Percentiles rank a stretch among this genome's conserved stretches.
Evolutionary conservation across 1,284 basidiomycete species (phyloP).

Genomic region (Malassezia furfur): DNA sequence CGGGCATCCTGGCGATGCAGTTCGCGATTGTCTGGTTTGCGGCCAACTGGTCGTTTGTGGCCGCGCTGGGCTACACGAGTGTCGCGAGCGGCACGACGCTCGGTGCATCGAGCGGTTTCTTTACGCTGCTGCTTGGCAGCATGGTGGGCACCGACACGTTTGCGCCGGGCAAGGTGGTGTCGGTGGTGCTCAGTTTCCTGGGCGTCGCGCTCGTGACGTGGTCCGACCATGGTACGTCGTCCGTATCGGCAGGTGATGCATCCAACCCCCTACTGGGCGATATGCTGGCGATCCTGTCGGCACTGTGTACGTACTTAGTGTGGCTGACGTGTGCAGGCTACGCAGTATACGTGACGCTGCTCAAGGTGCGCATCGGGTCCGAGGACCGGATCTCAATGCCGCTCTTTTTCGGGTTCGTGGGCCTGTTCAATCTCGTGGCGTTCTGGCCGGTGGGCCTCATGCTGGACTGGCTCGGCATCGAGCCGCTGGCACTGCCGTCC

Average conservation of each 20-base stretch:
- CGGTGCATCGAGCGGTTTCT: constrained; percentile 72
- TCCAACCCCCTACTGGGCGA: constrained; percentile 37
- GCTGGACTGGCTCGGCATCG: constrained; percentile 66
- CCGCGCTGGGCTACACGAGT: constrained; percentile 36
- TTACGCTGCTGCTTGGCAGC: constrained; percentile 79
- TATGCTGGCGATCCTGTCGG: constrained; percentile 37
- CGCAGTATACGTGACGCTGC: constrained; percentile 78
- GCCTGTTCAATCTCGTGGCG: constrained; percentile 71
- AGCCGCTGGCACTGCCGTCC: constrained; percentile 66
- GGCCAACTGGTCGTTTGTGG: constrained; percentile 45
- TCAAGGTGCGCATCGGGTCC: constrained; percentile 60
- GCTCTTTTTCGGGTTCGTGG: constrained; percentile 59
- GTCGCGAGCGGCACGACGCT: constrained; percentile 45
- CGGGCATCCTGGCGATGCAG: constrained; percentile 30
- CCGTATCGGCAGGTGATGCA: neutral
- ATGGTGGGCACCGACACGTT: constrained; percentile 72
- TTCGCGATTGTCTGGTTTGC: constrained; percentile 46
- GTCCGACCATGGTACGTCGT: constrained; percentile 30
- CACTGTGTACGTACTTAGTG: constrained; percentile 23
- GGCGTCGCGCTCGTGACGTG: constrained; percentile 59
- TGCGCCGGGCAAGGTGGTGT: constrained; percentile 64
- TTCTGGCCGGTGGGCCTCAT: constrained; percentile 74
- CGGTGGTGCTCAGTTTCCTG: constrained; percentile 55
- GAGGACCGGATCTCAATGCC: constrained; percentile 40
- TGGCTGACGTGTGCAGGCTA: constrained; percentile 54